phyloP scores from a whole-genome alignment of 139 green algal species.

The Trebouxia sp. region DNA sequence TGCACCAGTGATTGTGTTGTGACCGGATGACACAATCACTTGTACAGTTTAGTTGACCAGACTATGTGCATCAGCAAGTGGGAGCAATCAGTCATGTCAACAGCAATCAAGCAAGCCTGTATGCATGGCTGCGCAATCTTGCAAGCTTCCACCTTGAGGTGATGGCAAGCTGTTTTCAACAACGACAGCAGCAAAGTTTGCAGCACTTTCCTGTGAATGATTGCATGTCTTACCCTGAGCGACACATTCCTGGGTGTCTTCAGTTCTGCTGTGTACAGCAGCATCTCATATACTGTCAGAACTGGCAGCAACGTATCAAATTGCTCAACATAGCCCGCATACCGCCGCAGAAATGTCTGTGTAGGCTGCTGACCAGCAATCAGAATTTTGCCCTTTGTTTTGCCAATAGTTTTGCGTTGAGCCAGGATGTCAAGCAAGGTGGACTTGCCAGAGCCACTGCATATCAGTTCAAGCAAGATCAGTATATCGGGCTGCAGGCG shows the following conservation, averaged over 20 bases:
- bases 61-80: no score
- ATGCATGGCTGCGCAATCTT: no score
- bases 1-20: no score
- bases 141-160: no score
- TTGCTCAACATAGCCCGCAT: constrained; percentile 59
- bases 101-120: no score
- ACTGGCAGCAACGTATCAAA: constrained; percentile 63
- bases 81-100: no score
- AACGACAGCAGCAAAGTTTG: background rate
- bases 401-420: constrained; percentile 51
- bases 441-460: constrained; percentile 23
- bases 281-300: constrained; percentile 62
- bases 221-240: background rate
- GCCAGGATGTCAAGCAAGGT: constrained; percentile 59
- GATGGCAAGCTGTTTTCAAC: background rate
- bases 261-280: constrained; percentile 58
- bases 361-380: constrained; percentile 43
- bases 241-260: constrained; percentile 17
- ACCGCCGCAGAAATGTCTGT: constrained; percentile 39
- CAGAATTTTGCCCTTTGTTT: constrained; percentile 36
- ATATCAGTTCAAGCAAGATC: background rate
- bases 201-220: no score
- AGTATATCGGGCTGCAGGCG: background rate
- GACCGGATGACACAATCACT: no score
- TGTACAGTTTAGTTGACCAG: no score